Conservation (phyloP, 805 yeast species). For the Yarrowia sp. region DNA sequence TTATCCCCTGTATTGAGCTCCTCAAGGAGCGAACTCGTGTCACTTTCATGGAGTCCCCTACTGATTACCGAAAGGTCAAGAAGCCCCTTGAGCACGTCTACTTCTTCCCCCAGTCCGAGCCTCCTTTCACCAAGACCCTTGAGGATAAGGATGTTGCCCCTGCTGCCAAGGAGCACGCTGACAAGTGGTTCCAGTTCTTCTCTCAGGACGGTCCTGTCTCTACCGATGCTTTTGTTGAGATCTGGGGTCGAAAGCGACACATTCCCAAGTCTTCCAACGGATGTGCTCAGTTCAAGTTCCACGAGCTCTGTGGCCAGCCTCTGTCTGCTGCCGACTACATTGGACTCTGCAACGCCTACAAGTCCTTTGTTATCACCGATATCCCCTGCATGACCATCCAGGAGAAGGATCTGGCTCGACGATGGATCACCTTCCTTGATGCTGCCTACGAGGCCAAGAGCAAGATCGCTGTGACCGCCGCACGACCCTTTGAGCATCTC, state of each 20-base stretch:
- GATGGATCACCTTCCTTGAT: constrained; percentile 92
- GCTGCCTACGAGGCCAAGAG: constrained; percentile 94
- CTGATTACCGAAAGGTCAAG: constrained; percentile 88
- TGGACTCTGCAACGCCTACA: constrained; percentile 71
- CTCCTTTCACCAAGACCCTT: constrained; percentile 55
- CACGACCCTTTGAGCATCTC: constrained; percentile 76
- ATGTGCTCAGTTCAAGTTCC: constrained; percentile 88
- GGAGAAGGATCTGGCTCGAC: constrained; percentile 77
- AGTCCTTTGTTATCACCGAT: constrained; percentile 83
- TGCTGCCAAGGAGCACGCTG: constrained; percentile 59
- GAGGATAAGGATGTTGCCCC: constrained; percentile 45
- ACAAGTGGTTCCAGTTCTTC: constrained; percentile 77
- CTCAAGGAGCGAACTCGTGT: constrained; percentile 74
- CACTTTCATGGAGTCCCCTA: constrained; percentile 79
- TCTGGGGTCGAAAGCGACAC: constrained; percentile 83
- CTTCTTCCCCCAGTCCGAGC: constrained; percentile 51
- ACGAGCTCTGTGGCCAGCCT: constrained; percentile 81
- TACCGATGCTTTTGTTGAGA: constrained; percentile 43
- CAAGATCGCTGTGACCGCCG: constrained; percentile 83
- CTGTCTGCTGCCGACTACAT: constrained; percentile 94
- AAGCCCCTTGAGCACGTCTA: constrained; percentile 80
- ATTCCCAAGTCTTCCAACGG: constrained; percentile 75
- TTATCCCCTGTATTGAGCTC: constrained; percentile 85
- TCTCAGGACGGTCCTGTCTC: constrained; percentile 54
- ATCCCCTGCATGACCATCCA: constrained; percentile 80